Evolutionary conservation across 352 stramenopile species (phyloP), one percentile per base, ranked within the genome.

Genomic region (Globisporangium ultimum): DNA sequence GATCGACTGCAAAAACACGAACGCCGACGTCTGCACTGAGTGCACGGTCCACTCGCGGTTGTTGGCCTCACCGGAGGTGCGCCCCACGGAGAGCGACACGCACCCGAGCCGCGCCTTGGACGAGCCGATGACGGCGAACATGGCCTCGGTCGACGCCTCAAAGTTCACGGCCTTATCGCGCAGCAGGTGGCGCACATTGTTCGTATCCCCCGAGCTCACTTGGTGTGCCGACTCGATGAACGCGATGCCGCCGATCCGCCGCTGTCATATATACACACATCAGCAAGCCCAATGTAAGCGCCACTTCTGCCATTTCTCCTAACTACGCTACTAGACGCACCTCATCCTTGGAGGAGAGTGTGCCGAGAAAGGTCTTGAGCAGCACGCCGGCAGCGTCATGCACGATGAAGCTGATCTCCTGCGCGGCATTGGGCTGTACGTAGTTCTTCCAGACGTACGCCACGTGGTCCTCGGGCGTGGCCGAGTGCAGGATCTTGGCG

Each of bases 401-500:
- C 15, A 86, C 81, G 48, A 95, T 84, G 52, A 95, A 93, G 56
- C 80, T 91, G 61, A 95, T 92, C 63, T 94, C 83, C 46, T 89
- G 78, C 2, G 84, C 87, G 1, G 81, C 77, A 52, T 89, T 91
- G 6, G 84, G 84, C 63, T 79, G 71, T 32, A 95, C 84, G 64
- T 93, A 93, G 61, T 93, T 91, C 60, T 91, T 93, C 83, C 83
- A 95, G 2, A 94, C 84, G 67, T 94, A 89, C 36, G 77, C 63
- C 0, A 93, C 72, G 53, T 95, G 87, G 17, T 88, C 84, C 28
- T 93, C 83, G 0, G 87, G 87, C 18, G 84, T 86, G 1, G 70
- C 59, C 12, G 82, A 93, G 67, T 94, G 76, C 49, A 93, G 68
- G 47, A 95, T 88, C 58, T 94, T 93, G 63, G 80, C 84, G 56